Evolutionary conservation across 139 green algal genomes (phyloP), one percentile per base, ranked within the genome.

Genomic region (Ettlia oleoabundans): DNA sequence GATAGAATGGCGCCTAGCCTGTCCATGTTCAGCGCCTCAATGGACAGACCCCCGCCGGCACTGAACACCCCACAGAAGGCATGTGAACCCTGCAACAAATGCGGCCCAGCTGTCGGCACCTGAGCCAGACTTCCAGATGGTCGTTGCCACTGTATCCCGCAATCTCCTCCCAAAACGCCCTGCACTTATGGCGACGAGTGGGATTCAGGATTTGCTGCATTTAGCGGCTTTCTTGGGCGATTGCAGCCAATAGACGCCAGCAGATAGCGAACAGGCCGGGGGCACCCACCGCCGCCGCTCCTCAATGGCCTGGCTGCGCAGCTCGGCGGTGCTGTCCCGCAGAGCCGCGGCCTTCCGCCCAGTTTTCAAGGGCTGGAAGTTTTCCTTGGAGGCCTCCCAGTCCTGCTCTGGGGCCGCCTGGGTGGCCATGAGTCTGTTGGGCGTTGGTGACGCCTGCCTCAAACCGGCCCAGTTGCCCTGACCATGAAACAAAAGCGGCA

Each of bases 311-410:
- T 32, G 10, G 52, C 18, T 64, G 22, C 37, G 63, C 41, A 65
- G 65, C 38, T 68, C 47, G 26, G 24, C 64, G 35, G 53, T 79
- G 40, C 32, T 84, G 40, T 92, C 85, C 43, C 78, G 73, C 30
- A 96, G 80, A 0, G 70, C 91, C 0, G 73, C 76, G 8, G 89
- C 87, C 19, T 91, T 85, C 26, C 94, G 86, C 0, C 95, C 95
- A 13, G 72, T 41, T 41, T 89, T 92, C 30, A 97, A 65, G 0
- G 95, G 95, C 79, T 94, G 90, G 53, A 92, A 94, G 82, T 98
- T 98, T 72, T 98, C 95, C 79, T 98, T 98, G 42, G 76, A 88
- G 3, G 84, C 52, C 78, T 98, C 94, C 95, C 95, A 98, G 18
- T 93, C 90, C 58, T 71, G 69, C 65, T 68, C 58, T 13, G 73